Evolutionary conservation across 108 stramenopile genomes (phyloP), one percentile per base, ranked within the genome.

Genomic region (Aureococcus anophagefferens): DNA sequence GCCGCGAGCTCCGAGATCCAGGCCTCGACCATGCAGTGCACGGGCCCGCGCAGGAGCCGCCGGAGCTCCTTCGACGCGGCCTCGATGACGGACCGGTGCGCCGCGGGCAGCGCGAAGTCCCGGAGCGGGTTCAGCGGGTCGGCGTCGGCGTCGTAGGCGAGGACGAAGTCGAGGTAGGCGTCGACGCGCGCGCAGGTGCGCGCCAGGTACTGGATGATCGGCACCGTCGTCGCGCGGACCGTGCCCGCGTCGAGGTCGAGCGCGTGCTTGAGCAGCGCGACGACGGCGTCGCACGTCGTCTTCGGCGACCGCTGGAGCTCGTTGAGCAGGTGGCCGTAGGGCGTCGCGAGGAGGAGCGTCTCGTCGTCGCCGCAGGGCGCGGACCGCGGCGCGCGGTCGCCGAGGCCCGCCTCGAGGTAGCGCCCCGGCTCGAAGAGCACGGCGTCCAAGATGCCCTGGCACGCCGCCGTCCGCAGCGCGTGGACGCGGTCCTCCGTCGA

Each of bases 271-370:
- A 66, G 65, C 33, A 66, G 65, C 65, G 14, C 34, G 65, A 66
- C 16, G 34, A 66, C 16, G 34, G 33, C 34, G n/a, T n/a, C n/a
- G n/a, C n/a, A n/a, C 18, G n/a, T 64, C 15, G 64, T 9, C 64
- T 25, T 89, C 37, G 95, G 95, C 33, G 93, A 91, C 75, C 92
- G 93, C 36, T 89, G 89, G 68, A 96, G 92, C 73, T 96, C 95
- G 68, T 96, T 96, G 78, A 93, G 93, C 46, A 96, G 78, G 21
- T 88, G 91, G 15, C 95, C 95, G 63, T 87, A 88, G 17, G 95
- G 89, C 15, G 95, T 93, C 29, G 91, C 84, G 51, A 96, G 85
- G 62, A 92, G 51, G 25, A 1, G 21, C 25, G 7, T 16, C 7
- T 59, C 7, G 51, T 3, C 25, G 11, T 35, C 36, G 33, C 64